Evolutionary conservation across 352 stramenopile species (phyloP).

Genomic region (Blastocystis sp.): DNA sequence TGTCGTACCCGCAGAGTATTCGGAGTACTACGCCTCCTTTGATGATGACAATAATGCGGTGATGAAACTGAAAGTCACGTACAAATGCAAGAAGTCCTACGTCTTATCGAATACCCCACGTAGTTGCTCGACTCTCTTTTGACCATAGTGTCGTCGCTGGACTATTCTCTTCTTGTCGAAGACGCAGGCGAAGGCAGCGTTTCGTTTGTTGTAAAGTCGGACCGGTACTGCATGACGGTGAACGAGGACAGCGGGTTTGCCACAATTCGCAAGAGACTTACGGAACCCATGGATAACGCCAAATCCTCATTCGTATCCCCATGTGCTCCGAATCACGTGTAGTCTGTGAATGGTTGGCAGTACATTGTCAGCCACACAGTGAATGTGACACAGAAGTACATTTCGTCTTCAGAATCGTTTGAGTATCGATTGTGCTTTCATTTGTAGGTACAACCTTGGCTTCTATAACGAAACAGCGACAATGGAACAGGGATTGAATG

Average conservation of each 20-base stretch:
- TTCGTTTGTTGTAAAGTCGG: not conserved
- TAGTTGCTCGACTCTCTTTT: not conserved
- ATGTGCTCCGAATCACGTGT: not conserved
- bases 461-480: constrained; percentile 16
- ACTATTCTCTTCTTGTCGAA: not conserved
- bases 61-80: not conserved
- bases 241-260: constrained; percentile 7
- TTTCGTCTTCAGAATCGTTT: not conserved
- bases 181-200: not conserved
- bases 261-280: constrained; percentile 14
- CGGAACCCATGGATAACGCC: not conserved
- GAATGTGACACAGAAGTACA: constrained; percentile 49
- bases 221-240: constrained; percentile 30
- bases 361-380: constrained; percentile 28
- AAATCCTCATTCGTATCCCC: constrained; percentile 1
- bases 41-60: too few species aligned
- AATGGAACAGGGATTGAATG: not conserved
- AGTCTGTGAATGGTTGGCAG: constrained; percentile 1
- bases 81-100: not conserved
- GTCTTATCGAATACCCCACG: not conserved
- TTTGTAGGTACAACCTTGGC: constrained; percentile 27
- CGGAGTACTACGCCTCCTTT: too few species aligned
- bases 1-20: not conserved
- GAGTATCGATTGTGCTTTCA: not conserved
- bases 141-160: not conserved